These are phyloP conservation scores for Lizonia empirigonia DNA, from an alignment of 2,329 filamentous ascomycete species.

Conservation along the genomic window DNA sequence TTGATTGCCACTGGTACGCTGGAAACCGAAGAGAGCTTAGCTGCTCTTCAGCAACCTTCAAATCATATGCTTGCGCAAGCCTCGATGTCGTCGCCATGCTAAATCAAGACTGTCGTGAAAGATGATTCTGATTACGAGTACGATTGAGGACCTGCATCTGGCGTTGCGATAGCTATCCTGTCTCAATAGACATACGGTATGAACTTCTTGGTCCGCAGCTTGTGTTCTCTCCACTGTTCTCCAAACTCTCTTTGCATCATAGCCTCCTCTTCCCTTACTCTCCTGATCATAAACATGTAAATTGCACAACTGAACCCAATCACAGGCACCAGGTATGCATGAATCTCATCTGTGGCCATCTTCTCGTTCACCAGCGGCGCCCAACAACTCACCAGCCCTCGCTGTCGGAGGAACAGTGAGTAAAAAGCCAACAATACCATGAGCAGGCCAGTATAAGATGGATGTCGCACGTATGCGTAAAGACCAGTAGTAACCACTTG, in stretches of 20 bases:
- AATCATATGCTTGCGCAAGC: neutral
- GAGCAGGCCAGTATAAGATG: constrained; percentile 56
- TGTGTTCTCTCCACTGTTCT: constrained; percentile 57
- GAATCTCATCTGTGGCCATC: constrained; percentile 53
- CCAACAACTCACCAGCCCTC: constrained; percentile 29
- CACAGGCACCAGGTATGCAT: constrained; percentile 6
- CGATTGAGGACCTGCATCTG: too few relatives aligned
- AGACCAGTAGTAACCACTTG: constrained; percentile 55
- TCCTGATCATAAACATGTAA: constrained; percentile 14
- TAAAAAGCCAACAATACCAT: constrained; percentile 39
- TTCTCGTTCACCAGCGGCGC: constrained; percentile 25
- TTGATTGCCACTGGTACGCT: neutral
- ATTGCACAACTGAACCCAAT: constrained; percentile 2
- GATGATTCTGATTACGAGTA: too few relatives aligned
- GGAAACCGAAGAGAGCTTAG: too few relatives aligned
- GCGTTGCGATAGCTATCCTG: neutral
- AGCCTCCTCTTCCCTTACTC: constrained; percentile 43
- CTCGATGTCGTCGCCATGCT: neutral
- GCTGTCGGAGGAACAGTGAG: constrained; percentile 11
- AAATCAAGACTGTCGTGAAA: too few relatives aligned
- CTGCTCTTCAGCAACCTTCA: neutral
- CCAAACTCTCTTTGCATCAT: constrained; percentile 59
- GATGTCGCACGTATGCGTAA: constrained; percentile 59
- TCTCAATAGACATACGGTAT: constrained; percentile 45
- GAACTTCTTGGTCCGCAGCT: constrained; percentile 56